Percentiles rank a stretch among this genome's conserved stretches.
Conservation (phyloP, 2,329 filamentous ascomycete genomes). For the Xylariaceae sp. region DNA sequence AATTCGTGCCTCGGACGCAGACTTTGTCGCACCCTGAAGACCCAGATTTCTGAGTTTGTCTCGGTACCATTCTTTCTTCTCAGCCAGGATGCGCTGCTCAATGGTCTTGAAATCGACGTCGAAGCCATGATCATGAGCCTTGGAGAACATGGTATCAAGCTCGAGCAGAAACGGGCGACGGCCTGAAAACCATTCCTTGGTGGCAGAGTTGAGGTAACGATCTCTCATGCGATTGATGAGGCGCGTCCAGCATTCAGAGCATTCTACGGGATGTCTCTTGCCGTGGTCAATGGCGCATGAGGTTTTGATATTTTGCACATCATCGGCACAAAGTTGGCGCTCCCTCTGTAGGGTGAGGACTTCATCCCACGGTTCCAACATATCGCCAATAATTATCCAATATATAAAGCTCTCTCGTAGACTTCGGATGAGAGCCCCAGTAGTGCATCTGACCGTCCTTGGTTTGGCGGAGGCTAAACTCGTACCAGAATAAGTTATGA, state of each 20-base stretch:
- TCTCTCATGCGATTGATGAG: constrained; percentile 50
- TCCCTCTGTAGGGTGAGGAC: constrained; percentile 36
- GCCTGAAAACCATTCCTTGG: constrained; percentile 56
- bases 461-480: no score
- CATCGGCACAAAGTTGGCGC: constrained; percentile 42
- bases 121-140: constrained; percentile 48
- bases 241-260: constrained; percentile 51
- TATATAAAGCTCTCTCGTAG: not conserved
- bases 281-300: constrained; percentile 48
- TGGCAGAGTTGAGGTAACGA: constrained; percentile 41
- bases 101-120: constrained; percentile 48
- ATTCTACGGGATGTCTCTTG: constrained; percentile 48
- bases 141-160: constrained; percentile 52
- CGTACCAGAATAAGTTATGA: no score
- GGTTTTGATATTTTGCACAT: constrained; percentile 46
- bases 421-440: not conserved
- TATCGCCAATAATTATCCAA: constrained; percentile 12
- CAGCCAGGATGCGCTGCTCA: constrained; percentile 53
- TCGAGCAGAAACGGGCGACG: constrained; percentile 52
- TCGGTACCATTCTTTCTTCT: constrained; percentile 58
- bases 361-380: constrained; percentile 40
- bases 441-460: no score
- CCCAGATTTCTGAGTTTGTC: constrained; percentile 36
- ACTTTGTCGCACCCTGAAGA: constrained; percentile 31
- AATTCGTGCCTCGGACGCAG: constrained; percentile 27